Percentiles rank a stretch among this genome's conserved stretches.
Evolutionary conservation across 2,329 filamentous ascomycete genomes (phyloP).

Genomic region (Clonostachys rosea): DNA sequence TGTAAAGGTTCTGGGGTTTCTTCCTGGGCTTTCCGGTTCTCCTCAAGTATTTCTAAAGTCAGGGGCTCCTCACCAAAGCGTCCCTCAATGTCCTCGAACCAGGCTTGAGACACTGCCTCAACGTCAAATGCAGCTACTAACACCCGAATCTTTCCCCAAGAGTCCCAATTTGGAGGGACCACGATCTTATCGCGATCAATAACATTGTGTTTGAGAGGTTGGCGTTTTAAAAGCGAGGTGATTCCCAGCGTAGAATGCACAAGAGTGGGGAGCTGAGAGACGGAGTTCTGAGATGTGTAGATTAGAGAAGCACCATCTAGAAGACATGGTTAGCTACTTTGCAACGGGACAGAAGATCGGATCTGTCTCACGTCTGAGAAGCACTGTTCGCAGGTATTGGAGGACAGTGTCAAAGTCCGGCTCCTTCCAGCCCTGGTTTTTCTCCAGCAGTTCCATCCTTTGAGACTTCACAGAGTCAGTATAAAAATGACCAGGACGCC

Average conservation of each 20-base stretch:
- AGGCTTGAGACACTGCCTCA: constrained; percentile 77
- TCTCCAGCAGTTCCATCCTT: constrained; percentile 86
- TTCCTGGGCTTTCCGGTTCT: constrained; percentile 13
- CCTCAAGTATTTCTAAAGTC: constrained; percentile 8
- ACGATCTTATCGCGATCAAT: constrained; percentile 93
- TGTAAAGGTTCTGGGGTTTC: constrained; percentile 6
- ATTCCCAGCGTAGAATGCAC: constrained; percentile 84
- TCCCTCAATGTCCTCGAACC: constrained; percentile 77
- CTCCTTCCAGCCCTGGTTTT: constrained; percentile 89
- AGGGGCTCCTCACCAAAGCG: constrained; percentile 21
- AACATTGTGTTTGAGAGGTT: constrained; percentile 81
- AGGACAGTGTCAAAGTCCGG: constrained; percentile 95
- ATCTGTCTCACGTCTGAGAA: constrained; percentile 65
- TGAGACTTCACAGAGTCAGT: constrained; percentile 55
- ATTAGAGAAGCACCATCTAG: constrained; percentile 79
- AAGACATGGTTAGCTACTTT: not conserved
- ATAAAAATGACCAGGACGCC: not conserved
- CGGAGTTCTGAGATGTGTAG: constrained; percentile 73
- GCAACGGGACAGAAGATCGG: constrained; percentile 23
- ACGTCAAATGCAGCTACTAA: constrained; percentile 89
- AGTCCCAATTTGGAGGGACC: constrained; percentile 96
- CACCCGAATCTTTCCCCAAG: constrained; percentile 94
- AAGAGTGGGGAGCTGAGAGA: constrained; percentile 72
- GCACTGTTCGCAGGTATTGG: constrained; percentile 83
- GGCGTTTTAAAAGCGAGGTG: constrained; percentile 73